These are phyloP conservation scores for Pseudozyma sp. DNA, from an alignment of 1,284 basidiomycete genomes.

Conservation along the genomic window DNA sequence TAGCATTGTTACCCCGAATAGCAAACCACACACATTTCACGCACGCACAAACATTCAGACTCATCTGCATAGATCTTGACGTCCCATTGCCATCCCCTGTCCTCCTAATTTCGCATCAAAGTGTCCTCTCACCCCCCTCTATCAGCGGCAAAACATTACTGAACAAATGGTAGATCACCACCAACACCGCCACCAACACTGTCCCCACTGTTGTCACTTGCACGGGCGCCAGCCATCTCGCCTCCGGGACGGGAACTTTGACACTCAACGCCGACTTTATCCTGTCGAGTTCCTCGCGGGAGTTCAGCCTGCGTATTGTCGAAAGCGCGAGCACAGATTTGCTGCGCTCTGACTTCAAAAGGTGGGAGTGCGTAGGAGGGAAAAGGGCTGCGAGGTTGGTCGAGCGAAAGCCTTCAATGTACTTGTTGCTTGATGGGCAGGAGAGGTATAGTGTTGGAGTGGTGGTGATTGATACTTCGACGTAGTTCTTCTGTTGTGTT, in stretches of 20 bases:
- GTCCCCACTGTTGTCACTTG: slow-evolving; percentile 15
- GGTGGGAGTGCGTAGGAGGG: slow-evolving; percentile 22
- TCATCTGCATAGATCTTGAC: neutral
- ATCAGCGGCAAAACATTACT: slow-evolving; percentile 7
- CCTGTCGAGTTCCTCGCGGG: too few relatives aligned
- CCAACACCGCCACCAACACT: neutral
- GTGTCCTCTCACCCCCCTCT: slow-evolving; percentile 12
- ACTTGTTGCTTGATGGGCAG: slow-evolving; percentile 6
- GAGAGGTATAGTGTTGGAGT: slow-evolving; percentile 17
- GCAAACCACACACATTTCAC: neutral
- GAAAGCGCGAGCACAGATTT: neutral
- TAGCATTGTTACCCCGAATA: neutral
- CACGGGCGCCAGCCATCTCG: slow-evolving; percentile 1
- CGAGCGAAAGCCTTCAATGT: slow-evolving; percentile 13
- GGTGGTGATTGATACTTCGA: neutral
- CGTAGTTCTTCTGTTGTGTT: neutral
- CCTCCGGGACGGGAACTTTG: slow-evolving; percentile 7
- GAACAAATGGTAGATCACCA: slow-evolving; percentile 11
- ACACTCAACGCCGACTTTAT: neutral
- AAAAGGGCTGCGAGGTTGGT: slow-evolving; percentile 9
- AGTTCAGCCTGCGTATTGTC: neutral
- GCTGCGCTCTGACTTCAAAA: neutral
- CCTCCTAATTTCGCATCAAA: slow-evolving; percentile 2
- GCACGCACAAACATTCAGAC: slow-evolving; percentile 5
- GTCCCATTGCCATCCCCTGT: neutral